Evolutionary conservation across 2,329 filamentous ascomycete species (phyloP).

Genomic region (Cladosporium sp.): DNA sequence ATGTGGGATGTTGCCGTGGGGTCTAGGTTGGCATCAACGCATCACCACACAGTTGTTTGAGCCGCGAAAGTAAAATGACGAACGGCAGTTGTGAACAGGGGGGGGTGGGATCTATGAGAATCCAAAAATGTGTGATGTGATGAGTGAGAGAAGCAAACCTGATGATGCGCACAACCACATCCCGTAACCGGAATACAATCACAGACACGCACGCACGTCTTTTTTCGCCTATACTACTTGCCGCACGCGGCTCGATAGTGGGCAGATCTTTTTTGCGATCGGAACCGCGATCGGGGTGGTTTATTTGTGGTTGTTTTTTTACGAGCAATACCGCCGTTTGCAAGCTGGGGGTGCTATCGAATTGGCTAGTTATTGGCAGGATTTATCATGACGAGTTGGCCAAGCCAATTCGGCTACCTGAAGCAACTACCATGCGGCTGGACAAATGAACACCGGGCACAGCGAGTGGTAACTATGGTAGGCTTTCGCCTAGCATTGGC

Average conservation of each 20-base stretch:
- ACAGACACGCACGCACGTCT: background rate
- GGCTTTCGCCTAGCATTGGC: background rate
- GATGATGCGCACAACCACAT: constrained; percentile 7
- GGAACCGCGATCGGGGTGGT: background rate
- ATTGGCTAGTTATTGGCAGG: background rate
- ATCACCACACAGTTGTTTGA: background rate
- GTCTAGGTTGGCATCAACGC: background rate
- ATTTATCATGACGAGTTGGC: background rate
- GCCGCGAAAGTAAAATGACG: constrained; percentile 1
- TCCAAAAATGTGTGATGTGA: background rate
- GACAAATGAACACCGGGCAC: background rate
- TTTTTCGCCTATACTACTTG: too few species aligned
- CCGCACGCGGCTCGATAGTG: background rate
- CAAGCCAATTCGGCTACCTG: constrained; percentile 7
- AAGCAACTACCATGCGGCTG: background rate
- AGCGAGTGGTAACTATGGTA: background rate
- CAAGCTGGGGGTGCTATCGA: background rate
- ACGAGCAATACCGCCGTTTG: background rate
- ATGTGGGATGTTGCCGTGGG: constrained; percentile 9
- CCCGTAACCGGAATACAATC: background rate
- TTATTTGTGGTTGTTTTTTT: background rate
- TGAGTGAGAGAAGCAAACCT: background rate
- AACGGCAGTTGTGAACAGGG: background rate
- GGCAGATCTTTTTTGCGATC: constrained; percentile 1
- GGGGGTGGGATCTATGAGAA: background rate